Evolutionary conservation across 805 yeast genomes (phyloP).

Genomic region (Starmerella powellii): DNA sequence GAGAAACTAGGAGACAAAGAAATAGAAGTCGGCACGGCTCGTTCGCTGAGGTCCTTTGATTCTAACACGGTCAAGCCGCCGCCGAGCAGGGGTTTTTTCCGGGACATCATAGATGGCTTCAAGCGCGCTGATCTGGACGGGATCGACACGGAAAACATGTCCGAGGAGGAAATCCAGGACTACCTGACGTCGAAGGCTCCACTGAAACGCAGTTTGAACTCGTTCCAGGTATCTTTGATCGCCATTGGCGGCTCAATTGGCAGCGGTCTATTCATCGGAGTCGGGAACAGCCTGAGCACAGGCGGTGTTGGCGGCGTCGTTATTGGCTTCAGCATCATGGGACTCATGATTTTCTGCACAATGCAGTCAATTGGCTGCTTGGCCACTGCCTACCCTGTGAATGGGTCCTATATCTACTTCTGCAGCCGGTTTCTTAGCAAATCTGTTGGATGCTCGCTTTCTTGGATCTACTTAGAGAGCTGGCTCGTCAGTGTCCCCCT

Average conservation of each 20-base stretch:
- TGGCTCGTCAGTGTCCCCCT: conserved; percentile 53
- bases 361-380: conserved; percentile 57
- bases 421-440: conserved; percentile 53
- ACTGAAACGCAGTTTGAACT: conserved; percentile 30
- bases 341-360: conserved; percentile 50
- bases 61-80: not conserved
- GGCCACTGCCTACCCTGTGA: conserved; percentile 51
- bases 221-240: conserved; percentile 39
- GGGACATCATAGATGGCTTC: conserved; percentile 30
- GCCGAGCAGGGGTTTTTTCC: conserved; percentile 3
- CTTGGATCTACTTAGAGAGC: conserved; percentile 56
- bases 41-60: not conserved
- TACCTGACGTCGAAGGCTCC: conserved; percentile 14
- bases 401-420: conserved; percentile 49
- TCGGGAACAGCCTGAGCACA: conserved; percentile 42
- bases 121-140: conserved; percentile 34
- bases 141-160: conserved; percentile 26
- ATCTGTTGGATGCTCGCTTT: conserved; percentile 57
- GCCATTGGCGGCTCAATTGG: conserved; percentile 67
- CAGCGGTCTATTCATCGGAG: conserved; percentile 60
- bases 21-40: not conserved
- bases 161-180: conserved; percentile 26
- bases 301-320: conserved; percentile 51
- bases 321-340: conserved; percentile 47
- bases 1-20: not conserved